These are phyloP conservation scores for Pseudohalonectria lignicola DNA, from an alignment of 2,329 filamentous ascomycete species.

Conservation along the genomic window DNA sequence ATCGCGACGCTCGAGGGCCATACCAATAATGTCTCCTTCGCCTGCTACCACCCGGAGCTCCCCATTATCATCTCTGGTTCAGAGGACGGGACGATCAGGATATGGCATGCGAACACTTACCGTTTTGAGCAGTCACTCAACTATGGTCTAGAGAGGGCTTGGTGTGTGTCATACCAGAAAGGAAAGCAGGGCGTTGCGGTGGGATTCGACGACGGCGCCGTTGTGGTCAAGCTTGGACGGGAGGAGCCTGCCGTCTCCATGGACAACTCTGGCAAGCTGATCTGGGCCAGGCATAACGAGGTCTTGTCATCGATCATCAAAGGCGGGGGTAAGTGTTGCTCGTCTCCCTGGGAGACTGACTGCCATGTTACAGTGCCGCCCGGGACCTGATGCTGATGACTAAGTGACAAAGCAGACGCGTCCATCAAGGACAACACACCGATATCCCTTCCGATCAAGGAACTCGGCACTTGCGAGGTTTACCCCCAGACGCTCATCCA, in stretches of 20 bases:
- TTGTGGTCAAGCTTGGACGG: slow-evolving; percentile 94
- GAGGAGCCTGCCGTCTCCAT: slow-evolving; percentile 97
- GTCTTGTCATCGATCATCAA: slow-evolving; percentile 94
- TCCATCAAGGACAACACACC: slow-evolving; percentile 80
- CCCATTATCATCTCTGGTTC: slow-evolving; percentile 97
- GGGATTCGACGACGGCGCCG: slow-evolving; percentile 94
- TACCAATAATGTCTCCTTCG: slow-evolving; percentile 96
- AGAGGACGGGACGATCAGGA: slow-evolving; percentile 93
- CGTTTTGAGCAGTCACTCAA: slow-evolving; percentile 90
- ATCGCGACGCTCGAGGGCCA: slow-evolving; percentile 96
- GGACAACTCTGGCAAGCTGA: slow-evolving; percentile 90
- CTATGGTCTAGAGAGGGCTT: slow-evolving; percentile 91
- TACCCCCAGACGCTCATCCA: slow-evolving; percentile 92
- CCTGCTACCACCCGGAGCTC: slow-evolving; percentile 93
- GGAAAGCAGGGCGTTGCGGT: slow-evolving; percentile 91
- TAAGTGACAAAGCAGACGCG: slow-evolving; percentile 42
- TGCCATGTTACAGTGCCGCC: neutral
- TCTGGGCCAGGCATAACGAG: slow-evolving; percentile 93
- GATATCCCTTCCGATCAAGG: slow-evolving; percentile 80
- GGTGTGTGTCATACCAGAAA: slow-evolving; percentile 94
- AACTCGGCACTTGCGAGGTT: slow-evolving; percentile 90
- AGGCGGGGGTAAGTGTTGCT: slow-evolving; percentile 48
- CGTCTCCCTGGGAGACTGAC: neutral
- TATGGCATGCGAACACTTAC: slow-evolving; percentile 98
- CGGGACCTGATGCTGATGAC: slow-evolving; percentile 14